Conservation (phyloP, 2,329 filamentous ascomycete genomes). For the Aspergillus puulaauensis region DNA sequence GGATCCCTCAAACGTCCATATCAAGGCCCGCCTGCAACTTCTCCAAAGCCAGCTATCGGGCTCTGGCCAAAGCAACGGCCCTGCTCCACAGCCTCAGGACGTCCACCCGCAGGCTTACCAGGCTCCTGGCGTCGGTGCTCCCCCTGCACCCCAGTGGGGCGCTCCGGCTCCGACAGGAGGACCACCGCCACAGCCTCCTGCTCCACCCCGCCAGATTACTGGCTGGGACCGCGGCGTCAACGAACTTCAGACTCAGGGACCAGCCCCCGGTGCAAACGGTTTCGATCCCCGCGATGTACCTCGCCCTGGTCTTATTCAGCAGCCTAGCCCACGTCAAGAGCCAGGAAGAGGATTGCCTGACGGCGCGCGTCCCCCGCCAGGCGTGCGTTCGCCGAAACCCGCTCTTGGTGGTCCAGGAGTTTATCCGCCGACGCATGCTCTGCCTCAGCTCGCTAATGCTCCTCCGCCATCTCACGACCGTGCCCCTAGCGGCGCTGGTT, state of each 20-base stretch:
- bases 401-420: slow-evolving; percentile 53
- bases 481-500: slow-evolving; percentile 30
- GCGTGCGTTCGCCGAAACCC: slow-evolving; percentile 61
- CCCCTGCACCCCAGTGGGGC: slow-evolving; percentile 86
- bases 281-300: slow-evolving; percentile 78
- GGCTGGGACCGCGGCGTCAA: slow-evolving; percentile 69
- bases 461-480: slow-evolving; percentile 45
- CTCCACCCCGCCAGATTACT: slow-evolving; percentile 61
- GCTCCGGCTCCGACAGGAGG: slow-evolving; percentile 60
- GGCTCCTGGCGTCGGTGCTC: slow-evolving; percentile 74
- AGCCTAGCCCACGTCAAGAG: slow-evolving; percentile 75
- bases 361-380: slow-evolving; percentile 55
- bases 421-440: slow-evolving; percentile 51
- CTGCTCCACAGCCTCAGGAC: slow-evolving; percentile 77
- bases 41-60: slow-evolving; percentile 74
- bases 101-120: slow-evolving; percentile 95
- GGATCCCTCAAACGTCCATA: slow-evolving; percentile 89
- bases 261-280: slow-evolving; percentile 60
- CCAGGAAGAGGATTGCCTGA: slow-evolving; percentile 69
- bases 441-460: slow-evolving; percentile 52
- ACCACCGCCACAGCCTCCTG: slow-evolving; percentile 57
- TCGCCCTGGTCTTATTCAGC: slow-evolving; percentile 66
- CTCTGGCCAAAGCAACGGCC: slow-evolving; percentile 69
- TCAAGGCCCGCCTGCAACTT: slow-evolving; percentile 89
- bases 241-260: slow-evolving; percentile 66